Percentiles rank a stretch among this genome's conserved stretches.
Conservation (phyloP, 768 basidiomycete species). For the Russula earlei region DNA sequence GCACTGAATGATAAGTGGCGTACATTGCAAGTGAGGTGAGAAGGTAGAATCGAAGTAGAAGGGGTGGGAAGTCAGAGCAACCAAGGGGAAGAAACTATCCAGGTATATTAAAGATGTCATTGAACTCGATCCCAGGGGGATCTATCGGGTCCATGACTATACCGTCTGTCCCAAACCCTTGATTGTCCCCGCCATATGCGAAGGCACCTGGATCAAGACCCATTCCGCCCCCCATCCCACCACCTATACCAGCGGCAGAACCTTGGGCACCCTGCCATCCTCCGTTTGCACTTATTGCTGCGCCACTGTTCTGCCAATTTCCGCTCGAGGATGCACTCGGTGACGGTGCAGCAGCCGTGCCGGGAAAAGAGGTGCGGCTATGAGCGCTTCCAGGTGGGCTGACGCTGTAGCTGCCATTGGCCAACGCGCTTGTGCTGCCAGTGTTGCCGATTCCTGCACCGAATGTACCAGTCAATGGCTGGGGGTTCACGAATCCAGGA, state of each 20-base stretch:
- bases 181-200: constrained; percentile 8
- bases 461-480: constrained; percentile 11
- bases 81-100: background rate
- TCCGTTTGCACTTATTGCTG: background rate
- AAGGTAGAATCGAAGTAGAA: background rate
- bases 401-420: constrained; percentile 16
- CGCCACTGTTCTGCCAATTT: constrained; percentile 9
- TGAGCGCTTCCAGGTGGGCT: constrained; percentile 18
- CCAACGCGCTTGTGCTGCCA: background rate
- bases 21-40: background rate
- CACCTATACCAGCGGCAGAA: constrained; percentile 2
- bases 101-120: constrained; percentile 19
- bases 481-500: constrained; percentile 12
- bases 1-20: background rate
- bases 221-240: constrained; percentile 6
- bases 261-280: constrained; percentile 5
- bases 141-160: constrained; percentile 16
- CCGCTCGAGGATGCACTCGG: constrained; percentile 5
- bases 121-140: constrained; percentile 18
- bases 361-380: constrained; percentile 16
- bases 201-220: constrained; percentile 11
- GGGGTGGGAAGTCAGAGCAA: too few relatives aligned
- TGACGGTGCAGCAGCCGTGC: constrained; percentile 14
- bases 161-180: constrained; percentile 9
- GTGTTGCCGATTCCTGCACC: constrained; percentile 6